Conservation (phyloP, 805 yeast genomes). For the Kockiozyma suomiensis region DNA sequence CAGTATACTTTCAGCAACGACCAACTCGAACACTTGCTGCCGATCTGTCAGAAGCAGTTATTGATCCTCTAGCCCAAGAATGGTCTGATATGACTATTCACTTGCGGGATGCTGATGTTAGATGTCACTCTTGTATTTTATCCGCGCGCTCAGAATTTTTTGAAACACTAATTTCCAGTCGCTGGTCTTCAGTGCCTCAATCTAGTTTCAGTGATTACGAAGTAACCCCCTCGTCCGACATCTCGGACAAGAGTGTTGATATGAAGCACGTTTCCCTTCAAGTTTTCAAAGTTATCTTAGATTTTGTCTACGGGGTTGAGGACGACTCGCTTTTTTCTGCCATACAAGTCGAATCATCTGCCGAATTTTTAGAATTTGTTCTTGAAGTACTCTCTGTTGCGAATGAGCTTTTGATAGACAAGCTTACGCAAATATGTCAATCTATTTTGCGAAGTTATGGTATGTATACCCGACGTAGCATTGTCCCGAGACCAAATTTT, state of each 20-base stretch:
- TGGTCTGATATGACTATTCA: slow-evolving; percentile 50
- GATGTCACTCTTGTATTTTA: slow-evolving; percentile 55
- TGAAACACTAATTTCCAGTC: slow-evolving; percentile 49
- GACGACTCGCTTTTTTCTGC: slow-evolving; percentile 40
- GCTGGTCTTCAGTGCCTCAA: slow-evolving; percentile 27
- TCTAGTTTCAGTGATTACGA: slow-evolving; percentile 4
- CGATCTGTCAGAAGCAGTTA: slow-evolving; percentile 20
- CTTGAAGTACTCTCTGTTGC: slow-evolving; percentile 62
- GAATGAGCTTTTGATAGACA: slow-evolving; percentile 64
- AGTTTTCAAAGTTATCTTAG: slow-evolving; percentile 55
- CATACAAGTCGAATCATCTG: slow-evolving; percentile 43
- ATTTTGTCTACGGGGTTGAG: slow-evolving; percentile 59
- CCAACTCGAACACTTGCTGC: slow-evolving; percentile 11
- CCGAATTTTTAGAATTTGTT: slow-evolving; percentile 54
- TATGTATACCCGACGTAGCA: slow-evolving; percentile 46
- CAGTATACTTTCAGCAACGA: slow-evolving; percentile 22
- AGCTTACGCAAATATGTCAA: slow-evolving; percentile 64
- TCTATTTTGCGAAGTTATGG: slow-evolving; percentile 49
- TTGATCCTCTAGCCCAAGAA: slow-evolving; percentile 9
- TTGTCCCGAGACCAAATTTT: neutral
- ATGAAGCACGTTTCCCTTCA: slow-evolving; percentile 49
- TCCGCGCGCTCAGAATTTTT: slow-evolving; percentile 60
- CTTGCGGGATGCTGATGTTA: slow-evolving; percentile 51
- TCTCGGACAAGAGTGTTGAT: slow-evolving; percentile 35
- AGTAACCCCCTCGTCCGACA: neutral